These are phyloP conservation scores for Cytospora piceae DNA, from an alignment of 2,329 filamentous ascomycete species.

Conservation along the genomic window DNA sequence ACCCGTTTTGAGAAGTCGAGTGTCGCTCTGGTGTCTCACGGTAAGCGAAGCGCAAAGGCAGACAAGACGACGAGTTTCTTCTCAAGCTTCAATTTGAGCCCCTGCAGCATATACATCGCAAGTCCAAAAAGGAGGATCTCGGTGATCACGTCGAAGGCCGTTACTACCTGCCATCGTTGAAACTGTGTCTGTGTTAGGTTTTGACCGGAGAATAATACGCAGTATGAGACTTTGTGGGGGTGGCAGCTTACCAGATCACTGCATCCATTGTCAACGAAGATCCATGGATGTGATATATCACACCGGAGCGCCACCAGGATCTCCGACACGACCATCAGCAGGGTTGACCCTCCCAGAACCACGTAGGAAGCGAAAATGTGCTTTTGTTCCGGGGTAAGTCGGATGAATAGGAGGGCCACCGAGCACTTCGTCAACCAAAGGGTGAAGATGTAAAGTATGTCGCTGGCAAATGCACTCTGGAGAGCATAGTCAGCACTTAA, in stretches of 20 bases:
- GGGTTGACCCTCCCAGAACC: slow-evolving; percentile 42
- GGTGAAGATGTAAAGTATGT: slow-evolving; percentile 47
- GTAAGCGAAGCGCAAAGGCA: slow-evolving; percentile 46
- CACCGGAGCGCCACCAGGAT: slow-evolving; percentile 47
- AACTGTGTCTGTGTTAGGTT: slow-evolving; percentile 34
- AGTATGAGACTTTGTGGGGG: neutral
- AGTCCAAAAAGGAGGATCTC: slow-evolving; percentile 44
- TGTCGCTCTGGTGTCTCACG: slow-evolving; percentile 38
- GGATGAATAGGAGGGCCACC: slow-evolving; percentile 47
- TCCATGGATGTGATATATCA: slow-evolving; percentile 43
- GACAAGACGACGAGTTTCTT: slow-evolving; percentile 45
- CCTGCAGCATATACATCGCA: slow-evolving; percentile 42
- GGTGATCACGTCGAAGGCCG: slow-evolving; percentile 44
- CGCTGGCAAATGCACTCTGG: slow-evolving; percentile 43
- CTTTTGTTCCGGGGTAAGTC: slow-evolving; percentile 46
- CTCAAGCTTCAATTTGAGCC: slow-evolving; percentile 42
- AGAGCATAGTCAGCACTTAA: neutral
- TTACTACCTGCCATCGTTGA: slow-evolving; percentile 44
- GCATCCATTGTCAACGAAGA: slow-evolving; percentile 38
- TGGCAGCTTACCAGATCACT: slow-evolving; percentile 37
- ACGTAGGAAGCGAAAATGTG: slow-evolving; percentile 43
- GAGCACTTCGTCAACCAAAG: slow-evolving; percentile 49
- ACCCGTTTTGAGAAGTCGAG: neutral
- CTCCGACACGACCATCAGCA: slow-evolving; percentile 45
- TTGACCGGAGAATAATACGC: neutral